Percentiles rank a stretch among this genome's conserved stretches.
phyloP scores from a whole-genome alignment of 192 early-diverging fungal species.

The Backusella mclennaniae region DNA sequence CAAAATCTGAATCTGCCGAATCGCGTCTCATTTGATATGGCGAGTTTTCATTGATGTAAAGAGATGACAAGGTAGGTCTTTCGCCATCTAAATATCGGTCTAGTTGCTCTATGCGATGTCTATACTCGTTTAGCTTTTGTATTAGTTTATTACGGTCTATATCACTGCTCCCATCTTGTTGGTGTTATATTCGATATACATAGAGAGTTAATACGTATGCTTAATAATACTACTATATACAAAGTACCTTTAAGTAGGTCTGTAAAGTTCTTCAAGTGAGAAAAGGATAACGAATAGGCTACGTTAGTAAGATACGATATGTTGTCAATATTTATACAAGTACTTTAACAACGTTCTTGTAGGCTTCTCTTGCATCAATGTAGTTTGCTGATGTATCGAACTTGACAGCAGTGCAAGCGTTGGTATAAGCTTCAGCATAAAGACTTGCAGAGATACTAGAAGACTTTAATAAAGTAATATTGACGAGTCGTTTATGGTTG shows the following conservation, averaged over 20 bases:
- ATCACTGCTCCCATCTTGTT: background rate
- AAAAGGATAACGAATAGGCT: background rate
- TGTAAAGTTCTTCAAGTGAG: background rate
- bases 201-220: background rate
- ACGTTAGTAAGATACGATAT: background rate
- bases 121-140: slow-evolving; percentile 35
- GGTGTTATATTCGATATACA: background rate
- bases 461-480: background rate
- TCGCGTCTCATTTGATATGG: background rate
- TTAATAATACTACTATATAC: background rate
- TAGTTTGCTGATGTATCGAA: slow-evolving; percentile 21
- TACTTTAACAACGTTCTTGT: slow-evolving; percentile 30
- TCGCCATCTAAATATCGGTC: slow-evolving; percentile 15
- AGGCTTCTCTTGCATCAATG: slow-evolving; percentile 24
- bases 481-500: background rate
- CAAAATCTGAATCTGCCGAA: background rate
- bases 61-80: background rate
- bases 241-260: background rate
- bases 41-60: slow-evolving; percentile 15
- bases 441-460: background rate
- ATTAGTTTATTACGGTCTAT: slow-evolving; percentile 20
- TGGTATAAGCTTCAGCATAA: slow-evolving; percentile 11
- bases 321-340: background rate
- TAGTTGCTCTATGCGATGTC: slow-evolving; percentile 29
- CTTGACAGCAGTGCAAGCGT: slow-evolving; percentile 30